Percentiles rank a stretch among this genome's conserved stretches.
Evolutionary conservation across 2,329 filamentous ascomycete species (phyloP).

Genomic region (Ustulina deusta): DNA sequence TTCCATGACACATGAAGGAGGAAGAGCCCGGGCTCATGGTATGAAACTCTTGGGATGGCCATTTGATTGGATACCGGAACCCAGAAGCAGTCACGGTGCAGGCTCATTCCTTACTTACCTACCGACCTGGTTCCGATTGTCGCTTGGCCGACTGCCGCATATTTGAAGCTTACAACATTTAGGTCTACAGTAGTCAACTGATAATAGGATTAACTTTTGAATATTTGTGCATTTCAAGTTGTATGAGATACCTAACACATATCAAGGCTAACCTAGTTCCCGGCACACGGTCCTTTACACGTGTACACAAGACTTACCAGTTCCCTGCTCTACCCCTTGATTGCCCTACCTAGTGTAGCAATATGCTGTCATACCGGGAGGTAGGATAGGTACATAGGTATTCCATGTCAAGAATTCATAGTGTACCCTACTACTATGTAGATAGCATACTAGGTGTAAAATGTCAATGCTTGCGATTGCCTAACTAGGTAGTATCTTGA

Average conservation of each 20-base stretch:
- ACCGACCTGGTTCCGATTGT: no score
- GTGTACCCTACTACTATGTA: background rate
- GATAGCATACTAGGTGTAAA: background rate
- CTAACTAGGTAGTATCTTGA: no score
- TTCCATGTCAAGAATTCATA: background rate
- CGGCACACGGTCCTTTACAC: constrained; percentile 1
- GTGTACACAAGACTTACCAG: background rate
- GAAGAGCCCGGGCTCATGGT: background rate
- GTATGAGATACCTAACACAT: background rate
- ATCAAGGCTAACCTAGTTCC: background rate
- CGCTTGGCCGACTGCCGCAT: background rate
- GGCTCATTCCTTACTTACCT: background rate
- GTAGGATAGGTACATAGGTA: no score
- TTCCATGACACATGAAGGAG: background rate
- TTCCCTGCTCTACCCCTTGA: constrained; percentile 1
- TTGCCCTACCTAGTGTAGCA: background rate
- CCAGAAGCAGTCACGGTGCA: background rate
- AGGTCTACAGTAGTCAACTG: no score
- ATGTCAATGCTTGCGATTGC: background rate
- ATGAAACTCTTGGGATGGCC: background rate
- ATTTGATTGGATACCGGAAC: constrained; percentile 2
- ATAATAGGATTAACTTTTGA: no score
- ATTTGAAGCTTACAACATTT: background rate
- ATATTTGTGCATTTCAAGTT: no score
- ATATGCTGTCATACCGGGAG: background rate